Evolutionary conservation across 495 filamentous ascomycete species (phyloP), one percentile per base, ranked within the genome.

Genomic region (Penicillium paxilli): DNA sequence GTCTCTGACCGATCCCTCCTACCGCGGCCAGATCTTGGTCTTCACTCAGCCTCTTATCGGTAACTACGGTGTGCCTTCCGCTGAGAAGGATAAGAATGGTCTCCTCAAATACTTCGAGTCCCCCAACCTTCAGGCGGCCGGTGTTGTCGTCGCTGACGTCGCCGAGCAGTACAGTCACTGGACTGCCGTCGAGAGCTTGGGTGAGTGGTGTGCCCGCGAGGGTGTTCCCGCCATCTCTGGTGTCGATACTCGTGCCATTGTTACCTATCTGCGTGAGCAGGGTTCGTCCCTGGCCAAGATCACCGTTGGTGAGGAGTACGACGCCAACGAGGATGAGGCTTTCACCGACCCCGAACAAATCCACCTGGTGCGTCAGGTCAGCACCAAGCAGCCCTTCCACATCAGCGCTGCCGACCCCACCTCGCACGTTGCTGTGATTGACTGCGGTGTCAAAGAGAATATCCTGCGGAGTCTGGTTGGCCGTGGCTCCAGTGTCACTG

Each of bases 361-460:
- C 76, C 96, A 98, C 75, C 75, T 98, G 49, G 94, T 98, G 55
- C 89, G 90, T 69, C 86, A 88, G 54, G 94, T 98, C 58, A 94
- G 89, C 79, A 98, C 94, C 69, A 98, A 98, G 80, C 86, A 91
- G 50, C 95, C 94, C 10, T 98, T 98, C 80, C 93, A 96, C 66
- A 87, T 97, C 54, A 84, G 84, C 56, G 88, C 91, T 28, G 80
- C 83, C 37, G 79, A 81, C 59, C 90, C 92, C 53, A 85, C 88
- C 67, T 84, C 87, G 70, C 94, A 98, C 74, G 84, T 98, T 63
- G 94, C 93, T 28, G 82, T 98, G 52, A 86, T 98, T 69, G 94
- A 98, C 75, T 98, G 94, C 68, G 94, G 94, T 72, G 95, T 98
- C 54, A 98, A 98, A 82, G 94, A 98, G 81, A 98, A 98, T 79